Evolutionary conservation across 805 yeast species (phyloP), one percentile per base, ranked within the genome.

Genomic region (Zygosaccharomyces lentus): DNA sequence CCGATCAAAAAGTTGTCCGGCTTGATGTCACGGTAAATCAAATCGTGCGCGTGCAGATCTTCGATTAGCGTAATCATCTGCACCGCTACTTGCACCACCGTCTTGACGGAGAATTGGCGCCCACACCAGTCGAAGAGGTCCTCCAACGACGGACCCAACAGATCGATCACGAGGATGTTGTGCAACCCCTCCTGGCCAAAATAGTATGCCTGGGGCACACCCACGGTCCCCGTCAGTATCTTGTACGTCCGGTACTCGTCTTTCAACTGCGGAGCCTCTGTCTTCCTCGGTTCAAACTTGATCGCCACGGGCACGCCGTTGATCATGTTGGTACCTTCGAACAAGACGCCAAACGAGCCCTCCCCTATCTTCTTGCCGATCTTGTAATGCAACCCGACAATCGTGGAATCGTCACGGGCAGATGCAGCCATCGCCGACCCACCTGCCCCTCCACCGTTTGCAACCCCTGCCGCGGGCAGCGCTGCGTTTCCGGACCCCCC

Each of bases 111-210:
- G 62, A 93, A 93, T 62, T 83, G 80, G 43, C 99, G 81, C 31
- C 95, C 95, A 70, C 99, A 93, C 98, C 98, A 93, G 65, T 93
- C 99, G 67, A 93, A 93, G 54, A 93, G 72, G 68, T 93, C 99
- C 65, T 93, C 99, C 52, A 93, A 74, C 1, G 96, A 85, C 8
- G 99, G 99, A 9, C 99, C 99, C 58, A 93, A 75, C 37, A 93
- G 75, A 65, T 93, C 99, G 57, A 93, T 93, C 31, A 93, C 96
- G 53, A 93, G 73, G 43, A 93, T 89, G 66, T 91, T 90, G 72
- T 93, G 98, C 49, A 93, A 78, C 26, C 99, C 98, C 69, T 93
- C 99, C 65, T 93, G 98, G 49, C 99, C 99, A 66, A 91, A 91
- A 66, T 89, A 93, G 70, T 93, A 93, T n/a, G 96, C 98, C 59